A percentile compares a stretch with the other conserved stretches of the same genome.
phyloP scores from a whole-genome alignment of 768 basidiomycete species.

The Tricholoma sp. region DNA sequence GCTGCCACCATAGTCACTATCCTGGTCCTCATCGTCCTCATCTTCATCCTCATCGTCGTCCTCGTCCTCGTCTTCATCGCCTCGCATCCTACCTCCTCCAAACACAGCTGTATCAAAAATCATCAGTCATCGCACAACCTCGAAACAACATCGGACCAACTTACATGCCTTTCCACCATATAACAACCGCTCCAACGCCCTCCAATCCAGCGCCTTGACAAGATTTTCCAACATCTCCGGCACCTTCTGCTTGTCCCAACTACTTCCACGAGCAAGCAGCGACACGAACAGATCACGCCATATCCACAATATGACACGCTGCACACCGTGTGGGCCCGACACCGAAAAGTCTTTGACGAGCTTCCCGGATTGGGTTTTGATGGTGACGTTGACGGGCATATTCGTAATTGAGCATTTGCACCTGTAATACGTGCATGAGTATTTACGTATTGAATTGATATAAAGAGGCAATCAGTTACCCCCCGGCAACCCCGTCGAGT shows the following conservation, averaged over 20 bases:
- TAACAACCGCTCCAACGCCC: conserved; percentile 44
- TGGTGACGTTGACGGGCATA: conserved; percentile 39
- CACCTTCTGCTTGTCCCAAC: conserved; percentile 24
- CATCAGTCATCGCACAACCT: background rate
- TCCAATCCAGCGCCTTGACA: conserved; percentile 45
- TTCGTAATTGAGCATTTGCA: conserved; percentile 51
- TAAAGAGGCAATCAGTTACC: conserved; percentile 16
- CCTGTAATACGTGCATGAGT: conserved; percentile 22
- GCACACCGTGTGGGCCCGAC: conserved; percentile 41
- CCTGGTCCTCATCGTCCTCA: conserved; percentile 10
- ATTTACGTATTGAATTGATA: background rate
- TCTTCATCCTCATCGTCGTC: conserved; percentile 8
- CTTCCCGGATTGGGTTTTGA: conserved; percentile 38
- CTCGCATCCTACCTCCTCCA: conserved; percentile 18
- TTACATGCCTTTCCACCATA: conserved; percentile 52
- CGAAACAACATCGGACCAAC: conserved; percentile 11
- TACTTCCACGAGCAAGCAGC: conserved; percentile 37
- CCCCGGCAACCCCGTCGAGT: conserved; percentile 36
- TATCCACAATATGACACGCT: conserved; percentile 51
- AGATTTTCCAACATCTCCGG: conserved; percentile 59
- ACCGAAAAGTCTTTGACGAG: conserved; percentile 45
- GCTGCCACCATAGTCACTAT: conserved; percentile 11
- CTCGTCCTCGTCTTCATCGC: conserved; percentile 6
- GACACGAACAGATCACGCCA: conserved; percentile 67
- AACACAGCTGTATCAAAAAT: background rate